Evolutionary conservation across 1,284 basidiomycete species (phyloP).

Genomic region (Afroboletus lepidellus): DNA sequence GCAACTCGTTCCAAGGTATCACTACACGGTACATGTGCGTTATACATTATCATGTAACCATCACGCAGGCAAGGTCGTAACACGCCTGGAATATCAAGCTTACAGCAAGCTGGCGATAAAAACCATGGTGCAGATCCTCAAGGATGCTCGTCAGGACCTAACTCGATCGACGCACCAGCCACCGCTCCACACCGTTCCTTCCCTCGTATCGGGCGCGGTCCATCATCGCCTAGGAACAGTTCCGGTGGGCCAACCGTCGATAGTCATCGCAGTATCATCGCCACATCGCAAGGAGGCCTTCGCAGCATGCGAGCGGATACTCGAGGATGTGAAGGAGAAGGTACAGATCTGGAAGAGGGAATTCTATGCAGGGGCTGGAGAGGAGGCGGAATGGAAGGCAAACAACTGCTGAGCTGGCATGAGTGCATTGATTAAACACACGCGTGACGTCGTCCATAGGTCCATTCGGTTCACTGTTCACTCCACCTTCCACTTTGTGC

Average conservation of each 20-base stretch:
- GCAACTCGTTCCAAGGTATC: conserved; percentile 58
- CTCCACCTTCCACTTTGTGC: conserved; percentile 78
- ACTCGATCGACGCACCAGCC: conserved; percentile 46
- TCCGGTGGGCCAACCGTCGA: conserved; percentile 76
- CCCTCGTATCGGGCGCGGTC: conserved; percentile 56
- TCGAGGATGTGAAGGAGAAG: conserved; percentile 81
- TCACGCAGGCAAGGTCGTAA: conserved; percentile 64
- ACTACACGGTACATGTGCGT: not conserved
- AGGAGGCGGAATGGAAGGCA: conserved; percentile 73
- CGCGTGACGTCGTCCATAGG: conserved; percentile 8
- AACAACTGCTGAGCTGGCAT: conserved; percentile 40
- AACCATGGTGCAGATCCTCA: conserved; percentile 66
- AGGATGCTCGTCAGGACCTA: conserved; percentile 42
- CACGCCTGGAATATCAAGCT: conserved; percentile 77
- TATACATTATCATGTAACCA: conserved; percentile 6
- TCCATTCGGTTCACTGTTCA: conserved; percentile 33
- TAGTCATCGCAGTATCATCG: conserved; percentile 84
- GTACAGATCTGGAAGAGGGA: conserved; percentile 91
- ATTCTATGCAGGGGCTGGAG: conserved; percentile 68
- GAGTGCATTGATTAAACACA: conserved; percentile 10
- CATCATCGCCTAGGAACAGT: conserved; percentile 82
- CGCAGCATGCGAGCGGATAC: conserved; percentile 72
- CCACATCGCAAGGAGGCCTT: conserved; percentile 84
- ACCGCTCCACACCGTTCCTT: conserved; percentile 26
- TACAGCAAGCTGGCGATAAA: conserved; percentile 83